phyloP scores from a whole-genome alignment of 305 asterid species.

The Fraxinus dipetala region DNA sequence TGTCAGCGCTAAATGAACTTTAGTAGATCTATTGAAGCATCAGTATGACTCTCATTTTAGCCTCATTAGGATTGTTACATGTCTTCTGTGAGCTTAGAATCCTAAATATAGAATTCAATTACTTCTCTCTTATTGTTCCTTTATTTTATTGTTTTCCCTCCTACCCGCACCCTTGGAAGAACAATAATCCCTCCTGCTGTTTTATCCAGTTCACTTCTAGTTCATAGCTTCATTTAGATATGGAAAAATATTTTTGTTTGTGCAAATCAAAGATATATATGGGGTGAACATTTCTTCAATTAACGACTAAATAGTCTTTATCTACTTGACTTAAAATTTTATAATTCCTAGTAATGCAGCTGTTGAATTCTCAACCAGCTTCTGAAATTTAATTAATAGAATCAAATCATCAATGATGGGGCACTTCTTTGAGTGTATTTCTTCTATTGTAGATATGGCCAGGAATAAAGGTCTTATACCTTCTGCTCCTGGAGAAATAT shows the following conservation, averaged over 20 bases:
- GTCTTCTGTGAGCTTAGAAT: constrained; percentile 1
- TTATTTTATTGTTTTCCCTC: neutral
- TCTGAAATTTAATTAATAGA: neutral
- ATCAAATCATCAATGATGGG: constrained; percentile 12
- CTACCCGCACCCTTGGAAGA: neutral
- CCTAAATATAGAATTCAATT: constrained; percentile 1
- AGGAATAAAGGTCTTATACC: constrained; percentile 96
- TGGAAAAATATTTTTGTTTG: neutral
- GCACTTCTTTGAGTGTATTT: constrained; percentile 20
- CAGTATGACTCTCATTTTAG: neutral
- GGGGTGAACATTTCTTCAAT: neutral
- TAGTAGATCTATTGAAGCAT: neutral
- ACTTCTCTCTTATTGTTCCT: neutral
- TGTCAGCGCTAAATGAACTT: constrained; percentile 9
- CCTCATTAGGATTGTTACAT: neutral
- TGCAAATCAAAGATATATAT: neutral
- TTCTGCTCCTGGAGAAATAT: constrained; percentile 78
- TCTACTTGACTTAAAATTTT: neutral
- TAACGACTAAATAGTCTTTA: neutral
- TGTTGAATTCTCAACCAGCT: neutral
- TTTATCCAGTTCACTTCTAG: neutral
- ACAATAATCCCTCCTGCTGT: neutral
- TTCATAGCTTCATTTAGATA: constrained; percentile 7
- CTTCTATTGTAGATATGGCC: constrained; percentile 73
- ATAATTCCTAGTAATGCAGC: constrained; percentile 5